Percentiles rank a stretch among this genome's conserved stretches.
Conservation (phyloP, 2,329 filamentous ascomycete genomes). For the Fusarium pseudograminearum region DNA sequence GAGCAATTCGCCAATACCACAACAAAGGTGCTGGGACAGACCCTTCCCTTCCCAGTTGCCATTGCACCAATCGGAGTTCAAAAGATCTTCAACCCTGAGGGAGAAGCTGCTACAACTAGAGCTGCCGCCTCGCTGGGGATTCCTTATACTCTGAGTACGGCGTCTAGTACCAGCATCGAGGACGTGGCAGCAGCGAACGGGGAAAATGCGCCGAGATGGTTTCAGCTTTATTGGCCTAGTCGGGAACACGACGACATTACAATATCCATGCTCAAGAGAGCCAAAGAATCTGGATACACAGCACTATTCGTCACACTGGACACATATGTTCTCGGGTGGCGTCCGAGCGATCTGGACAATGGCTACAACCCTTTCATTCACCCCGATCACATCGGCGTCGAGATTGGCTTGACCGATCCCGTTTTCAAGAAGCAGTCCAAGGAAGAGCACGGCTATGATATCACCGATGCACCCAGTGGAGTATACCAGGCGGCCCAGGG, state of each 20-base stretch:
- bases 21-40: conserved; percentile 21
- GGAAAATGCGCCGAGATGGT: conserved; percentile 10
- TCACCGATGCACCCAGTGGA: conserved; percentile 13
- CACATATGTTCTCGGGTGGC: conserved; percentile 22
- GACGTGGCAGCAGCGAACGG: conserved; percentile 28
- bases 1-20: conserved; percentile 28
- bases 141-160: conserved; percentile 21
- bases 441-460: conserved; percentile 26
- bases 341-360: conserved; percentile 24
- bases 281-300: conserved; percentile 12
- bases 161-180: conserved; percentile 32
- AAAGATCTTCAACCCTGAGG: conserved; percentile 32
- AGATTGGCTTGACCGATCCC: conserved; percentile 33
- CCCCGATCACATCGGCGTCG: conserved; percentile 31
- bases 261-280: conserved; percentile 15
- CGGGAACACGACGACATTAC: conserved; percentile 32
- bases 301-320: conserved; percentile 18
- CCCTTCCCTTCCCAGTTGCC: conserved; percentile 18
- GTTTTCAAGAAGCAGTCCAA: conserved; percentile 32
- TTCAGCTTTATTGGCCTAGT: conserved; percentile 34
- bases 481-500: conserved; percentile 29
- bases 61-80: conserved; percentile 28
- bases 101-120: conserved; percentile 8
- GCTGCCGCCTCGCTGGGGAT: conserved; percentile 12
- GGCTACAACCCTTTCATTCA: conserved; percentile 37